Evolutionary conservation across 768 basidiomycete species (phyloP).

Genomic region (Obba rivulosa): DNA sequence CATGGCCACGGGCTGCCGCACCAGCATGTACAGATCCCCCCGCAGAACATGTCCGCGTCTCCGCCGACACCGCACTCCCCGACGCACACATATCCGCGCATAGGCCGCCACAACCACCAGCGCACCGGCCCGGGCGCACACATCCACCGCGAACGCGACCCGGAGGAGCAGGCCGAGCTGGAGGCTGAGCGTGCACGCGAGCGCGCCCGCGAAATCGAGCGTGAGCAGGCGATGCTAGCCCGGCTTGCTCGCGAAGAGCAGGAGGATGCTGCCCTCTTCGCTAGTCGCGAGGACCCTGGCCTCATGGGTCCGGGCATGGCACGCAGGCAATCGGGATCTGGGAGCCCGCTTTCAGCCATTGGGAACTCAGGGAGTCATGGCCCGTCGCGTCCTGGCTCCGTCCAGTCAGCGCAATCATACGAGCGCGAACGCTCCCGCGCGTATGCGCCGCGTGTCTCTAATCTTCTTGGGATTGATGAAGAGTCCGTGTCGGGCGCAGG

Average conservation of each 20-base stretch:
- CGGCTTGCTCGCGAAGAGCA: slow-evolving; percentile 14
- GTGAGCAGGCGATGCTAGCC: slow-evolving; percentile 13
- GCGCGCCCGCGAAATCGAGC: slow-evolving; percentile 15
- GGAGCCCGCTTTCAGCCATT: slow-evolving; percentile 15
- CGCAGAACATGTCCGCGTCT: slow-evolving; percentile 23
- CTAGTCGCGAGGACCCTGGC: slow-evolving; percentile 1
- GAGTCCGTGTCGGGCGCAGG: slow-evolving; percentile 10
- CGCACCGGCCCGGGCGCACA: slow-evolving; percentile 59
- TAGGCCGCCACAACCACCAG: slow-evolving; percentile 52
- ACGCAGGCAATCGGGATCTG: slow-evolving; percentile 19
- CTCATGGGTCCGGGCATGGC: slow-evolving; percentile 3
- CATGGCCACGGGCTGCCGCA: slow-evolving; percentile 23
- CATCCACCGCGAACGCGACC: slow-evolving; percentile 41
- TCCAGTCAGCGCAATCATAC: slow-evolving; percentile 13
- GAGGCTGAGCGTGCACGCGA: slow-evolving; percentile 19
- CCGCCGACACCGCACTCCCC: slow-evolving; percentile 27
- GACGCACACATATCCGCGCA: slow-evolving; percentile 22
- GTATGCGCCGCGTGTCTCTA: slow-evolving; percentile 13
- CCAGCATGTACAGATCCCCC: slow-evolving; percentile 26
- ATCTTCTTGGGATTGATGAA: slow-evolving; percentile 16
- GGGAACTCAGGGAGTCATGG: slow-evolving; percentile 16
- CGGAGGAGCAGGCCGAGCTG: slow-evolving; percentile 30
- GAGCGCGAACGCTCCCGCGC: slow-evolving; percentile 13
- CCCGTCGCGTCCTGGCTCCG: slow-evolving; percentile 17
- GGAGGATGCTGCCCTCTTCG: slow-evolving; percentile 14